phyloP scores from a whole-genome alignment of 192 early-diverging fungal species.

The Coemansia sp. region DNA sequence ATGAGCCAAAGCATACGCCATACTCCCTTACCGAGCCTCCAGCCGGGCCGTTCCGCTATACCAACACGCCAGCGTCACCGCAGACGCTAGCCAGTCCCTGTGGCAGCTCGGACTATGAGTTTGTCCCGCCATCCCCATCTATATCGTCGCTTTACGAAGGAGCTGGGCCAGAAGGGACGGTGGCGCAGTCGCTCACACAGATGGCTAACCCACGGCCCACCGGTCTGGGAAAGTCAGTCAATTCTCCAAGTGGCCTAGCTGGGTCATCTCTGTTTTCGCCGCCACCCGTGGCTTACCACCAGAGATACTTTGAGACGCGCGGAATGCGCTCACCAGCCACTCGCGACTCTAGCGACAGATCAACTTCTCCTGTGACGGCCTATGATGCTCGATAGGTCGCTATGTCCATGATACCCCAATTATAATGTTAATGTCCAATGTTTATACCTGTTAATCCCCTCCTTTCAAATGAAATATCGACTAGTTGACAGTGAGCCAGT shows the following conservation, averaged over 20 bases:
- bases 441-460: background rate
- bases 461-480: background rate
- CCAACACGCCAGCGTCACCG: slow-evolving; percentile 23
- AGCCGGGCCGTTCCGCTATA: slow-evolving; percentile 22
- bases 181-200: slow-evolving; percentile 12
- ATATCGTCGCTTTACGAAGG: slow-evolving; percentile 41
- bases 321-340: background rate
- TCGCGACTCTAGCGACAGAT: background rate
- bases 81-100: slow-evolving; percentile 44
- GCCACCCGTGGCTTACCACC: slow-evolving; percentile 24
- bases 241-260: slow-evolving; percentile 25
- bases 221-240: slow-evolving; percentile 17
- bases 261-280: slow-evolving; percentile 38
- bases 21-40: slow-evolving; percentile 26
- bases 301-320: slow-evolving; percentile 28
- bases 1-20: slow-evolving; percentile 12
- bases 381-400: background rate
- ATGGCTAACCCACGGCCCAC: slow-evolving; percentile 24
- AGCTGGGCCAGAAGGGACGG: slow-evolving; percentile 5
- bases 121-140: slow-evolving; percentile 51
- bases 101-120: slow-evolving; percentile 44
- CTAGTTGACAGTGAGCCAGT: slow-evolving; percentile 25
- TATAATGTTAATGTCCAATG: background rate
- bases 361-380: background rate
- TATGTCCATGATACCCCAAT: background rate